Evolutionary conservation across 768 basidiomycete species (phyloP), one percentile per base, ranked within the genome.

Genomic region (Scleroderma citrinum): DNA sequence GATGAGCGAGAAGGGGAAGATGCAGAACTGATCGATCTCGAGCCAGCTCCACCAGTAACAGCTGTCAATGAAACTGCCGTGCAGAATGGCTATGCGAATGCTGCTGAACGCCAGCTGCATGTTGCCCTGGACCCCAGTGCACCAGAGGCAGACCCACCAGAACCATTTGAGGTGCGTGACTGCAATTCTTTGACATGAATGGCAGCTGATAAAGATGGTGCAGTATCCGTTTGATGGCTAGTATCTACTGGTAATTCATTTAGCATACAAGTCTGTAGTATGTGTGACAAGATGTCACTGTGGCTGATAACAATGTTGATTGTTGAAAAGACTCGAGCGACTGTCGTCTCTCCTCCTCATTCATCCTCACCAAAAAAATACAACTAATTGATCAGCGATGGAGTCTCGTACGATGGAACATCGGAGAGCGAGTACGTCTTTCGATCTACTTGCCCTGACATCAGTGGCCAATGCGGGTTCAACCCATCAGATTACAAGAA

Each of bases 161-260:
- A 76, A 59, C 65, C 87, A 21, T 95, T 95, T 59, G 90, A 94
- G 82, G 90, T 92, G 58, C 51, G 85, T 71, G 42, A 2, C 7
- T 2, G n/a, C 49, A 43, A 39, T 11, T 23, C 41, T 38, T 14
- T 4, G 36, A 49, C 24, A 4, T 38, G 46, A 45, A 52, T 21
- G 16, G 26, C 14, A n/a, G 36, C 65, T 70, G 50, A 69, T 51
- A 24, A 35, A 44, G 44, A 0, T 38, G 21, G 34, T 31, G 21
- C 56, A 90, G 88, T 90, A 90, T 62, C 85, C 80, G 10, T 91
- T 91, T 56, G 84, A 82, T 56, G 70, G 80, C 62, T 82, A 60
- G 26, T 29, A 29, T 8, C 26, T 55, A 52, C 26, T 29, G 46
- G 29, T n/a, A 26, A 11, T 8, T 43, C 42, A 4, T 20, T n/a